Base-by-base conservation (phyloP, 2,329 filamentous ascomycete species). In the Trichoderma sp. region DNA sequence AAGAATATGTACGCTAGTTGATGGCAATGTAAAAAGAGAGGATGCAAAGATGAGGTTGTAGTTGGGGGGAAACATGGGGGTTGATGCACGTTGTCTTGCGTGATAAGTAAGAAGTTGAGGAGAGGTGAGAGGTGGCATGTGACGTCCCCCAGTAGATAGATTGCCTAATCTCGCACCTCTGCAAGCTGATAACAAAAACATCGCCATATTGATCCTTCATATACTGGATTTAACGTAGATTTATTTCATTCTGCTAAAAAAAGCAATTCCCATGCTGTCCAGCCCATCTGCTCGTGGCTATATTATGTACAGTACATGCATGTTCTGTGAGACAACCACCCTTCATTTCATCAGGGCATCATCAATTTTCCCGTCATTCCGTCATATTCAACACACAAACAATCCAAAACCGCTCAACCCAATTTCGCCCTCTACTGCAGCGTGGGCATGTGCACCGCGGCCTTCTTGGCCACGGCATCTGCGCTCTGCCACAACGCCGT, bases 401-500 rank as follows among this genome's bases (percentile, higher is more conserved):
- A n/a, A 43, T 47, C 11, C 12, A n/a, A 32, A 34, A 14, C 18
- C 12, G 15, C 21, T 47, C 21, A 15, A 15, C 34, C 7, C 21
- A 53, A 28, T 12, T n/a, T 14, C 32, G 5, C 14, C 67, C 12
- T 47, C 61, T 71, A 73, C 47, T 73, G 56, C 39, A 73, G 70
- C 26, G 72, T 73, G n/a, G 95, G 95, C 95, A 98, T 98, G 74
- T 93, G 88, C 12, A 97, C 94, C 78, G 91, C 90, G 18, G 95
- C 95, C 88, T 95, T 95, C 76, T 91, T 92, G 70, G 90, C 91
- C 63, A 96, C 88, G 1, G 94, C 95, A 84, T 98, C 95, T 78
- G 95, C 90, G 73, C 88, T 90, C 79, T 90, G 90, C 96, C 96
- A 99, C 80, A 97, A 84, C 76, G 93, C 92, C 68, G 96, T 99